Percentiles rank a stretch among this genome's conserved stretches.
phyloP scores from a whole-genome alignment of 805 yeast species.

The Zygosaccharomyces kombuchaensis region DNA sequence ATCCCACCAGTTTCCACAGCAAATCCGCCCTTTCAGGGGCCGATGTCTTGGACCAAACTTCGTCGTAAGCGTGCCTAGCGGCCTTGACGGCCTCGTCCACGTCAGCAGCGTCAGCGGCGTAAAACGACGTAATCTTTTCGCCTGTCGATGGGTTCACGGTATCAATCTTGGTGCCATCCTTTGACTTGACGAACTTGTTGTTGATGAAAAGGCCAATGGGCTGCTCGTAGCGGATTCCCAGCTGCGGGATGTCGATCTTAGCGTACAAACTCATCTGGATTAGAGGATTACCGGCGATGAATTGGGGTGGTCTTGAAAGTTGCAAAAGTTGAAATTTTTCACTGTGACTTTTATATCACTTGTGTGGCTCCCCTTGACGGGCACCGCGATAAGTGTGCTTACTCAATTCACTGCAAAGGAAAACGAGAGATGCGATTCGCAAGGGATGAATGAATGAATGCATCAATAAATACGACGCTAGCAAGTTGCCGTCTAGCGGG shows the following conservation, averaged over 20 bases:
- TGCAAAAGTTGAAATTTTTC: neutral
- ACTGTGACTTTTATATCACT: neutral
- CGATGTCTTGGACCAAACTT: conserved; percentile 43
- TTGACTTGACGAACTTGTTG: conserved; percentile 45
- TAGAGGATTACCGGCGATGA: too few species aligned
- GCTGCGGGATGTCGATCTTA: conserved; percentile 17
- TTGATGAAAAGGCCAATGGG: conserved; percentile 63
- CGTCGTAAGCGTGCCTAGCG: conserved; percentile 44
- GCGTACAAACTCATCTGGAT: conserved; percentile 12
- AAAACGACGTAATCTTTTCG: conserved; percentile 43
- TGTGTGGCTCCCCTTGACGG: neutral
- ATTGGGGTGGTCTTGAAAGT: too few species aligned
- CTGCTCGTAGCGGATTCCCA: conserved; percentile 40
- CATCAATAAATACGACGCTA: too few species aligned
- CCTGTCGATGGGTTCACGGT: conserved; percentile 50
- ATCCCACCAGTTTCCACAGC: conserved; percentile 43
- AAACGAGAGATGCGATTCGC: too few species aligned
- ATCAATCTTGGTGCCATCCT: conserved; percentile 38
- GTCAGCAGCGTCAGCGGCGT: conserved; percentile 45
- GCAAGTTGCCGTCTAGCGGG: too few species aligned
- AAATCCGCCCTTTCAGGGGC: conserved; percentile 42
- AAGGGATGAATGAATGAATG: too few species aligned
- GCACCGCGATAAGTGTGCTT: neutral
- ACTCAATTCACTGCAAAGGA: too few species aligned
- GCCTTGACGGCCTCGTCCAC: conserved; percentile 49